Evolutionary conservation across 1,139 yeast genomes (phyloP).

Genomic region (Taphrina populina): DNA sequence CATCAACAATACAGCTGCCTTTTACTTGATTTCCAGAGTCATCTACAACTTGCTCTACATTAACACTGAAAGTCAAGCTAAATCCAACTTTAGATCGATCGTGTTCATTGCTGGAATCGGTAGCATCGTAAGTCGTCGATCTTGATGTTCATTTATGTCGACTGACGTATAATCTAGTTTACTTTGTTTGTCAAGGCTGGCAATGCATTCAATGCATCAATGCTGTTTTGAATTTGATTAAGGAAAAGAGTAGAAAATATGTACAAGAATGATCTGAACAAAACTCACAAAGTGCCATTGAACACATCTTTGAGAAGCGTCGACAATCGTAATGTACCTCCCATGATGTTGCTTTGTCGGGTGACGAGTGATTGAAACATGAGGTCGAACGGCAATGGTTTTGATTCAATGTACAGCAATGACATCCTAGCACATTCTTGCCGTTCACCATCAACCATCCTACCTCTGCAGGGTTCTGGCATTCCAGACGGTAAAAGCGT

Average conservation of each 20-base stretch:
- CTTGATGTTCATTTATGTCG: background rate
- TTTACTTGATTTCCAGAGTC: constrained; percentile 21
- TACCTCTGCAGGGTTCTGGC: background rate
- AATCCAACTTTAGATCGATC: constrained; percentile 1
- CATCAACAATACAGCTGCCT: constrained; percentile 9
- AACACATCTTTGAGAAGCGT: constrained; percentile 16
- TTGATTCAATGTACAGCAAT: constrained; percentile 20
- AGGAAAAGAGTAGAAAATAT: background rate
- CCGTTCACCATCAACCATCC: background rate
- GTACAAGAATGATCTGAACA: background rate
- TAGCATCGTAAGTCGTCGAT: constrained; percentile 1
- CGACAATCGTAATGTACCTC: constrained; percentile 15
- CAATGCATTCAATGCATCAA: constrained; percentile 17
- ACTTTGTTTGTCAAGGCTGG: constrained; percentile 32
- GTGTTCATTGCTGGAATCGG: constrained; percentile 24
- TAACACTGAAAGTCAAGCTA: constrained; percentile 15
- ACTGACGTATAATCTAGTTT: background rate
- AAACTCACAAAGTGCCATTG: background rate
- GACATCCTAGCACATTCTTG: constrained; percentile 11
- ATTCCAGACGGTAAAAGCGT: constrained; percentile 4
- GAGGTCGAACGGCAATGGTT: constrained; percentile 22
- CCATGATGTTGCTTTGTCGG: constrained; percentile 30
- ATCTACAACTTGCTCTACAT: constrained; percentile 28
- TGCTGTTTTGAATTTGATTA: no score
- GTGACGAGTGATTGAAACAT: constrained; percentile 27